Evolutionary conservation across 2,329 filamentous ascomycete species (phyloP).

Genomic region (Cordyceps tenuipes): DNA sequence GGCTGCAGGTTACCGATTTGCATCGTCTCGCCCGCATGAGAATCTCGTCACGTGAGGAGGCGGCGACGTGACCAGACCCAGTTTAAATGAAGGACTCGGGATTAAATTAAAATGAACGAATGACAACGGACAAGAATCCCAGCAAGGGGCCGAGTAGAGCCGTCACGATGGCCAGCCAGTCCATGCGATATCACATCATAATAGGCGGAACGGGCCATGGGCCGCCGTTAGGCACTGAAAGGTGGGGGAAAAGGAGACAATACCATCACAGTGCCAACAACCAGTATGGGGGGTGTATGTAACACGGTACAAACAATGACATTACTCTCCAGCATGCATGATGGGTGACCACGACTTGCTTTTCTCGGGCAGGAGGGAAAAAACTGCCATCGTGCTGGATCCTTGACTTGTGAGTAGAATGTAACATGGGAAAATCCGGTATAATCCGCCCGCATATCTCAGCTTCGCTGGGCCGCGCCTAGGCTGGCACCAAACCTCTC

Average conservation of each 20-base stretch:
- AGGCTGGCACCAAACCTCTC: not conserved
- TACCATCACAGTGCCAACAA: not conserved
- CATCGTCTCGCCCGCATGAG: conserved; percentile 8
- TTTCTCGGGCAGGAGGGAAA: not conserved
- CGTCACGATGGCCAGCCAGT: not conserved
- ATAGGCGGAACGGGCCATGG: conserved; percentile 9
- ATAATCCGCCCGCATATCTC: conserved; percentile 4
- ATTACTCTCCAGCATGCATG: not conserved
- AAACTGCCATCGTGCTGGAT: not conserved
- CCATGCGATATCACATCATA: not conserved
- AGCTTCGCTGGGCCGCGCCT: not conserved
- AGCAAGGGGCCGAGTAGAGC: not conserved
- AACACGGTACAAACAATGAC: not conserved
- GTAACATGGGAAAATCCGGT: not conserved
- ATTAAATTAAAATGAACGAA: not conserved
- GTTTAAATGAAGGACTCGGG: not conserved
- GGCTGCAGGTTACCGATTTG: conserved; percentile 9
- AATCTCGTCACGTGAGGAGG: conserved; percentile 8
- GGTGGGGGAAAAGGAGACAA: conserved; percentile 3
- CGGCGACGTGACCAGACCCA: conserved; percentile 10
- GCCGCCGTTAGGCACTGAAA: conserved; percentile 4
- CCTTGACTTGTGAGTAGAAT: not conserved
- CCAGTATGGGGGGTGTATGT: not conserved
- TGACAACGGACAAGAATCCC: not conserved
- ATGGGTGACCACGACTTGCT: not conserved